Base-by-base conservation (phyloP, 805 yeast species). In the Cyberlindnera xylosilytica region DNA sequence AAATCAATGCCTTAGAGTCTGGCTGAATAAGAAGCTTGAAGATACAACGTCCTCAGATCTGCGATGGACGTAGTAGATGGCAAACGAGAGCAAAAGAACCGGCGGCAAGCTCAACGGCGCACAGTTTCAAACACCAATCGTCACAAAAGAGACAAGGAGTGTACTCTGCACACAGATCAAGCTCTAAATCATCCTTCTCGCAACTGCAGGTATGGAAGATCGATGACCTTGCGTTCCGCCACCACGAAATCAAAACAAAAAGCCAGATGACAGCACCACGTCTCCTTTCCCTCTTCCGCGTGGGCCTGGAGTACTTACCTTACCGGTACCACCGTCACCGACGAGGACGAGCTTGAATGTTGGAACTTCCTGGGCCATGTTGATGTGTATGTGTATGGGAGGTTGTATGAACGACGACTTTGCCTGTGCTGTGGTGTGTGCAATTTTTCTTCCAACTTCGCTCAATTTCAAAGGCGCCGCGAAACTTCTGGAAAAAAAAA, bases 251-350 rank as follows among this genome's bases (percentile, higher is more conserved):
- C 20, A 38, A 29, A 23, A 24, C 40, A 42, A 46, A 34, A 20
- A n/a, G 11, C 33, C n/a, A n/a, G n/a, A 22, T 26, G 29, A 26
- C 29, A 26, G 12, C 29, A 12, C n/a, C 15, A 13, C 29, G 10
- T 22, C 24, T 12, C 23, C n/a, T n/a, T n/a, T n/a, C n/a, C n/a
- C n/a, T n/a, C n/a, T n/a, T n/a, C n/a, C n/a, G n/a, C n/a, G n/a
- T n/a, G n/a, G n/a, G n/a, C n/a, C n/a, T n/a, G n/a, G n/a, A n/a
- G n/a, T n/a, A 73, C 79, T 54, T 61, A 76, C 82, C 73, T 93
- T 93, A 76, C 99, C 99, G 72, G 99, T 93, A 82, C 99, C 99
- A 79, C 99, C 99, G 68, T 93, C 99, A 69, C 99, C 99, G 73
- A 93, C 99, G 64, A 93, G 83, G 62, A 93, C 99, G 70, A 93